Evolutionary conservation across 257 asterid species (phyloP), one percentile per base, ranked within the genome.

Genomic region (Ilex asprella): DNA sequence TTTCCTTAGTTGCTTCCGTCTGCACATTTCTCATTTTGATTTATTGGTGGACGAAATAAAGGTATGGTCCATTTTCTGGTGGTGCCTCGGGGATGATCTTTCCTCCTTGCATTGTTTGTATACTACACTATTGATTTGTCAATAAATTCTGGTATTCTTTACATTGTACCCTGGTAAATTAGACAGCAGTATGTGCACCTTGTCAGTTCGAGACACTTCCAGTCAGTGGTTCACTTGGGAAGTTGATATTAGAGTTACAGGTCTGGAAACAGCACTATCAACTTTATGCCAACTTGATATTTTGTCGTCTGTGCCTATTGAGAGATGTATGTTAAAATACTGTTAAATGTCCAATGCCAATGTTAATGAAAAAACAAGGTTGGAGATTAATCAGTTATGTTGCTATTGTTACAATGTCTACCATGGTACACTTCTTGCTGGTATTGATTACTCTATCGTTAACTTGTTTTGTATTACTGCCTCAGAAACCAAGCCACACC

Each of bases 21-120:
- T 53, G 57, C 57, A 53, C 30, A 5, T 53, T 53, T 16, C 57
- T 53, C 30, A 53, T 53, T 53, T 53, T 53, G 57, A 53, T 53
- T 14, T 53, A 53, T 53, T 53, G 57, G 57, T 53, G 5, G 57
- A 53, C 57, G 11, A 53, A 53, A 53, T 53, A 53, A 35, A 35
- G 8, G 41, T 35, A 35, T 35, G 41, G 41, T 35, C 7, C 41
- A 35, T 3, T 35, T 35, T 35, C 8, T 35, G 11, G 52, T 46
- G 52, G 52, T 2, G 52, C n/a, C 13, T 46, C 52, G n/a, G 3
- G n/a, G 13, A 7, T 46, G 6, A 12, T 46, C 11, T 46, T 46
- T 46, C 52, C n/a, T 14, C 14, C 52, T 4, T 5, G 3, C 10
- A 46, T 12, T 46, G 52, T 14, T 53, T 53, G 57, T 53, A 53